These are phyloP conservation scores for Hericium coralloides DNA, from an alignment of 768 basidiomycete species.

Conservation along the genomic window DNA sequence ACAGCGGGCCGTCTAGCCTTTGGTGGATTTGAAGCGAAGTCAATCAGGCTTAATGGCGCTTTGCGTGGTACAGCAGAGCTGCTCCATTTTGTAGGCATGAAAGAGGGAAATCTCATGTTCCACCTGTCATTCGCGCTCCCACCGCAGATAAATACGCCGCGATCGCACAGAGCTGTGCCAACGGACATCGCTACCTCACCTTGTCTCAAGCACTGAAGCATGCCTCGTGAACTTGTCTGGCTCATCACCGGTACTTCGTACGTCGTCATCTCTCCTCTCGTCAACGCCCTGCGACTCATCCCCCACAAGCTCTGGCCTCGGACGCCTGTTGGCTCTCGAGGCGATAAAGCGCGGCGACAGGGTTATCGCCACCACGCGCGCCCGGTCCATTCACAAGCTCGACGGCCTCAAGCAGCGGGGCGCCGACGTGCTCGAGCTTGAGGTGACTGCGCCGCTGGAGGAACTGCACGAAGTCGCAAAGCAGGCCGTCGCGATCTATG, in stretches of 20 bases:
- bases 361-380: conserved; percentile 14
- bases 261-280: neutral
- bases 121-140: no score
- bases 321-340: conserved; percentile 9
- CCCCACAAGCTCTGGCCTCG: neutral
- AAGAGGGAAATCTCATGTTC: no score
- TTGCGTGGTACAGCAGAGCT: no score
- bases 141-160: no score
- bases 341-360: conserved; percentile 13
- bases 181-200: neutral
- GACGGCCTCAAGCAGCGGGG: conserved; percentile 20
- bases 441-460: conserved; percentile 16
- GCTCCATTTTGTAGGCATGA: no score
- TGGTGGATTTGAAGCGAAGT: no score
- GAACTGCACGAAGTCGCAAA: conserved; percentile 14
- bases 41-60: no score
- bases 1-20: no score
- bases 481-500: conserved; percentile 13
- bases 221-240: conserved; percentile 10
- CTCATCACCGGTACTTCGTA: conserved; percentile 22
- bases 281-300: neutral
- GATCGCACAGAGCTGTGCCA: no score
- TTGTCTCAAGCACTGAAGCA: neutral
- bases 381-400: conserved; percentile 15
- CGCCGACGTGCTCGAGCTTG: conserved; percentile 19